Evolutionary conservation across 345 rosid genomes (phyloP), one percentile per base, ranked within the genome.

Genomic region (Atalantia buxifolia): DNA sequence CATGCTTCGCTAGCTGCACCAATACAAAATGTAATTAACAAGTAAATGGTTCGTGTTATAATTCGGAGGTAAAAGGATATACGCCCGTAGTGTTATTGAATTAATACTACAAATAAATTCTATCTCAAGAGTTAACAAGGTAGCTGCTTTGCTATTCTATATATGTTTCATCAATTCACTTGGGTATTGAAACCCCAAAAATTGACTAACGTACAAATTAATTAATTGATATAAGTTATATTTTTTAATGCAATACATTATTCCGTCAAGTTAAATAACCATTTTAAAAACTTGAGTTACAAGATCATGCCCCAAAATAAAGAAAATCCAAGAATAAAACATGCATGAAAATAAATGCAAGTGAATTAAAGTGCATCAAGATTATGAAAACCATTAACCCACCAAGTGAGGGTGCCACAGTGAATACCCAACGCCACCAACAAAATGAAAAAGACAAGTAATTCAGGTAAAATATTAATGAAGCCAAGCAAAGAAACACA

Each of bases 1-100:
- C 97, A 18, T 95, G 94, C 83, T 93, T 95, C 8, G 98, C 99
- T 4, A 93, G 82, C 99, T 92, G 85, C 70, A 45, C 24, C 70
- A 66, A 56, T 4, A 42, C 14, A 35, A 66, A 66, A 9, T 2
- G 68, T 31, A 31, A 64, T 6, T 5, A 31, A 5, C 16, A 12
- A 61, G 65, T 63, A 64, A 30, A 40, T 40, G 45, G 6, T 30
- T 50, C 21, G 2, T 16, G 66, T 67, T 27, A 10, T 27, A 7
- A 63, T 48, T 28, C 16, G 36, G 36, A 63, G 30, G 30, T 13
- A 16, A 28, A 61, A 61, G 31, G 16, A 27, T 4, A 27, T 42
- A 42, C 0, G 0, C 56, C 21, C 0, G 22, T 63, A 42, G 50
- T 12, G 0, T 10, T 42, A 42, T 42, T 42, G 50, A 8, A 42